Conservation (phyloP, 1,284 basidiomycete genomes). For the Ustanciosporium gigantosporum region DNA sequence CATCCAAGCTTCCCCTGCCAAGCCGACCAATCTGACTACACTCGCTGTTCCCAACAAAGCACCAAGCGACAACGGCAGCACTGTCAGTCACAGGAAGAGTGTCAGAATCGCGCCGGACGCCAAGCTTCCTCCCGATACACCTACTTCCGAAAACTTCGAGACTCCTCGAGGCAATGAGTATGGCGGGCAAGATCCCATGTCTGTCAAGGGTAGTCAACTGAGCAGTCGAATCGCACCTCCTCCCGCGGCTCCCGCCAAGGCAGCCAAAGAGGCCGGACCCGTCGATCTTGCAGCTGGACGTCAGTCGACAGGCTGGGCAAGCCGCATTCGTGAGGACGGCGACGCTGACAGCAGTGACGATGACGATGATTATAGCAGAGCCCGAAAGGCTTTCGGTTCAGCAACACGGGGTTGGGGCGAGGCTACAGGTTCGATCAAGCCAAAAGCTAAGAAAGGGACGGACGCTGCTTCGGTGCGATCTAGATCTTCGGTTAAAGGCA, state of each 20-base stretch:
- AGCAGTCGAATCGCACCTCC: constrained; percentile 46
- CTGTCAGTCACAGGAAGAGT: constrained; percentile 45
- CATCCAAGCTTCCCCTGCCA: constrained; percentile 1
- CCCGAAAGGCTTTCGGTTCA: constrained; percentile 52
- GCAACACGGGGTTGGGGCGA: constrained; percentile 46
- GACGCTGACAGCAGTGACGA: constrained; percentile 45
- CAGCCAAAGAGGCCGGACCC: constrained; percentile 33
- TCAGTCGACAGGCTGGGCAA: constrained; percentile 47
- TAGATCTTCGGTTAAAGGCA: constrained; percentile 9
- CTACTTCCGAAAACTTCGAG: constrained; percentile 11
- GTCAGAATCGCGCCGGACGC: constrained; percentile 56
- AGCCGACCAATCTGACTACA: constrained; percentile 3
- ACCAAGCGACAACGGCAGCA: constrained; percentile 29
- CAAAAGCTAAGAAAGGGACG: constrained; percentile 14
- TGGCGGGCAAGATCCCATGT: constrained; percentile 29
- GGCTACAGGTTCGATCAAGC: constrained; percentile 44
- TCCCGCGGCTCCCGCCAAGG: constrained; percentile 27
- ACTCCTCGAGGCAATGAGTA: constrained; percentile 33
- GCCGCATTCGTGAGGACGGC: constrained; percentile 34
- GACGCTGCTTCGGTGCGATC: constrained; percentile 28
- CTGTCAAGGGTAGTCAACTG: constrained; percentile 21
- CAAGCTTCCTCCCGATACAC: constrained; percentile 54
- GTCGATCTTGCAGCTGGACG: constrained; percentile 31
- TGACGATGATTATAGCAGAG: constrained; percentile 43
- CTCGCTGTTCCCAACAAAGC: constrained; percentile 14